phyloP scores from a whole-genome alignment of 1,284 basidiomycete species.

The Sanguinoderma infundibulare region DNA sequence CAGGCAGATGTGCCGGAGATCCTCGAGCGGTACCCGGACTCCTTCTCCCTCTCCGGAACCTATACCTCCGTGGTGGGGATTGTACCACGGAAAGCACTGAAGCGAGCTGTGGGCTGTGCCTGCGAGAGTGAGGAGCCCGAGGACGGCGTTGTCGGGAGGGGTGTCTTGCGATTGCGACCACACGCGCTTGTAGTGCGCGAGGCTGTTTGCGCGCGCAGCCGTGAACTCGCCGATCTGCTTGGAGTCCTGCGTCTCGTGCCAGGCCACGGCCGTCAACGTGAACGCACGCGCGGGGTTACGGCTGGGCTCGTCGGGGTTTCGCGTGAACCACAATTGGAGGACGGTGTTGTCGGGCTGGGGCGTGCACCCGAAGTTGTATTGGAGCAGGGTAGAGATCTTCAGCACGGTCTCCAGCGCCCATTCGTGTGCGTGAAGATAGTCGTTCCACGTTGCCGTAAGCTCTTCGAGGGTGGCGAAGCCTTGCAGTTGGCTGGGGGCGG shows the following conservation, averaged over 20 bases:
- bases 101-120: not conserved
- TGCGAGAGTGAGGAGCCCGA: not conserved
- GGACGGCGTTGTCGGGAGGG: not conserved
- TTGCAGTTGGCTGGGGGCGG: not conserved
- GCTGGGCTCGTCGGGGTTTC: not conserved
- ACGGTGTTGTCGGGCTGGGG: not conserved
- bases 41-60: too few relatives aligned
- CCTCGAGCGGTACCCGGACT: not conserved
- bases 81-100: too few relatives aligned
- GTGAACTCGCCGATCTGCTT: not conserved
- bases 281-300: not conserved
- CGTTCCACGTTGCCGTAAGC: not conserved
- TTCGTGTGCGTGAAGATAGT: not conserved
- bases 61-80: not conserved
- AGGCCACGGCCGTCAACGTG: not conserved
- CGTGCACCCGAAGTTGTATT: not conserved
- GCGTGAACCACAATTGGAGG: not conserved
- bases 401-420: not conserved
- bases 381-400: not conserved
- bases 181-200: not conserved
- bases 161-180: not conserved
- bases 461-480: not conserved
- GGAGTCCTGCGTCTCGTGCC: not conserved
- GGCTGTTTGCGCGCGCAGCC: not conserved
- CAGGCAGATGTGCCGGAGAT: not conserved